Conservation (phyloP, 768 basidiomycete species). For the Termitomyces sp. region DNA sequence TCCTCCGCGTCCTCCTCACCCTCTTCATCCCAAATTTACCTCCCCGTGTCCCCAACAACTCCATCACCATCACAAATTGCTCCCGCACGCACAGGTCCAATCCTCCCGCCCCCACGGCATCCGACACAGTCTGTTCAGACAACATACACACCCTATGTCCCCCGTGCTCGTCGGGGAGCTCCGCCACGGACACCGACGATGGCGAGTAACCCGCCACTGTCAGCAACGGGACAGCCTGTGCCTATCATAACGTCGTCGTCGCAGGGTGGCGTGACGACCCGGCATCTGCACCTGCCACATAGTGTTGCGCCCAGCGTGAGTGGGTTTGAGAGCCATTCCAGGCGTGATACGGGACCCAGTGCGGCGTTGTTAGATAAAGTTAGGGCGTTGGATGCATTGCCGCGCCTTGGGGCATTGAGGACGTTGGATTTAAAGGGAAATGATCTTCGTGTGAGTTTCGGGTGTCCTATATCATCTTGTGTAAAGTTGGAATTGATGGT, state of each 20-base stretch:
- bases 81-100: conserved; percentile 22
- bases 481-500: neutral
- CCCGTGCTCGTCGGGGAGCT: conserved; percentile 39
- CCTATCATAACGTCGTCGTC: conserved; percentile 67
- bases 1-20: conserved; percentile 31
- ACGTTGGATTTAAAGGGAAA: conserved; percentile 92
- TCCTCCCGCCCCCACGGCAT: conserved; percentile 34
- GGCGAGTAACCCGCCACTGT: conserved; percentile 31
- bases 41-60: conserved; percentile 20
- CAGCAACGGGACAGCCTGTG: conserved; percentile 37
- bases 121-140: conserved; percentile 53
- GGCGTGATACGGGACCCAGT: conserved; percentile 49
- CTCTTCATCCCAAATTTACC: conserved; percentile 24
- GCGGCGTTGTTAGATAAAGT: conserved; percentile 84
- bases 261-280: conserved; percentile 45
- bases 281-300: conserved; percentile 27
- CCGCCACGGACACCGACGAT: conserved; percentile 27
- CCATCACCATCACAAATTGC: conserved; percentile 21
- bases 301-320: conserved; percentile 12
- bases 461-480: neutral
- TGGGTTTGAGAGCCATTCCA: conserved; percentile 16
- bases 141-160: conserved; percentile 78
- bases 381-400: conserved; percentile 81
- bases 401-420: conserved; percentile 76
- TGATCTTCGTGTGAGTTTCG: conserved; percentile 72